phyloP scores from a whole-genome alignment of 1,284 basidiomycete species.

The Papiliotrema nemorosa region DNA sequence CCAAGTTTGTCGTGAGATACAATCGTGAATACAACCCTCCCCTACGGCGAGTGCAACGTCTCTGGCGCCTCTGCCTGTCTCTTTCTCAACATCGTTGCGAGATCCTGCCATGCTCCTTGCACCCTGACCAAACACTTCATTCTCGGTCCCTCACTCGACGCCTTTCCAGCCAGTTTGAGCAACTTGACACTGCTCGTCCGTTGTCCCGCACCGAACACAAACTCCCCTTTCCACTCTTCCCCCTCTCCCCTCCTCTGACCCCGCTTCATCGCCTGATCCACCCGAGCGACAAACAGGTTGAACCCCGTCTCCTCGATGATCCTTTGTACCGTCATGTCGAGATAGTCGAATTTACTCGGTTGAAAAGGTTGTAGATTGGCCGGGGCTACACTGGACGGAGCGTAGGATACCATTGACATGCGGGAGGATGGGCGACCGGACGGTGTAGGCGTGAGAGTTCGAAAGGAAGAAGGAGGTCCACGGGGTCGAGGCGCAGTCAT shows the following conservation, averaged over 20 bases:
- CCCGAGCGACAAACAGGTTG: conserved; percentile 27
- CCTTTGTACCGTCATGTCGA: conserved; percentile 35
- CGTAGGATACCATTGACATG: conserved; percentile 20
- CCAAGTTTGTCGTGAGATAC: too few species aligned
- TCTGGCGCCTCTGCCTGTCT: conserved; percentile 4
- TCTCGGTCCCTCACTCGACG: conserved; percentile 13
- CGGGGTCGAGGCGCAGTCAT: conserved; percentile 12
- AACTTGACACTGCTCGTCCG: conserved; percentile 31
- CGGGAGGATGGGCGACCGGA: conserved; percentile 26
- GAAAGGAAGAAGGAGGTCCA: conserved; percentile 36
- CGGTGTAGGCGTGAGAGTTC: conserved; percentile 29
- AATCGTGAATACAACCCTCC: too few species aligned
- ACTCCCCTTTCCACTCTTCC: conserved; percentile 47
- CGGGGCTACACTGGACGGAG: conserved; percentile 2
- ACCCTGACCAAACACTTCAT: conserved; percentile 34
- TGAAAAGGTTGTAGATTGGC: conserved; percentile 27
- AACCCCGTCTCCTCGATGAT: conserved; percentile 27
- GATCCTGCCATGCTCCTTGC: conserved; percentile 36
- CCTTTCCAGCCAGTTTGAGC: conserved; percentile 26
- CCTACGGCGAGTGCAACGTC: too few species aligned
- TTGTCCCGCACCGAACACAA: conserved; percentile 39
- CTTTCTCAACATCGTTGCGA: conserved; percentile 19
- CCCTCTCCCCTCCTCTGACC: conserved; percentile 37
- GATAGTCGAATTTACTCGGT: conserved; percentile 39
- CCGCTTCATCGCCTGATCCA: conserved; percentile 36